Evolutionary conservation across 2,329 filamentous ascomycete genomes (phyloP).

Genomic region (Camillea tinctor): DNA sequence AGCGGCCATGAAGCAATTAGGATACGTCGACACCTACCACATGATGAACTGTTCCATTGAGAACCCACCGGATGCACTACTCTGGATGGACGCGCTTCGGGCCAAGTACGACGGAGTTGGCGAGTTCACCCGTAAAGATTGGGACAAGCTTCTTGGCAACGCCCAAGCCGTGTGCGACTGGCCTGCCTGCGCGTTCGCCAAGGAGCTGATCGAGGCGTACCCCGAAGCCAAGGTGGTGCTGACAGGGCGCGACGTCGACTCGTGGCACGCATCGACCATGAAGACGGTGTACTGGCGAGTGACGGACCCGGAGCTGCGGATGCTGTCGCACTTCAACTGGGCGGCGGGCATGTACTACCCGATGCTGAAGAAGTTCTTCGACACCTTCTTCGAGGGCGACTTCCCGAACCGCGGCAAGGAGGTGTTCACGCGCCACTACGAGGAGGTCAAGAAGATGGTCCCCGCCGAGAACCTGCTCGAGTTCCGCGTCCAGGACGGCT

Average conservation of each 20-base stretch:
- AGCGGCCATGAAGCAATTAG: slow-evolving; percentile 63
- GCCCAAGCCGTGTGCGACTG: slow-evolving; percentile 68
- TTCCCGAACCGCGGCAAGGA: slow-evolving; percentile 65
- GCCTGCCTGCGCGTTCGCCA: slow-evolving; percentile 65
- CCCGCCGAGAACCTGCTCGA: slow-evolving; percentile 32
- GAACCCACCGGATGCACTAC: slow-evolving; percentile 64
- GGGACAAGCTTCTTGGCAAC: slow-evolving; percentile 66
- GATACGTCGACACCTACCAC: slow-evolving; percentile 69
- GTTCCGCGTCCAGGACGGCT: slow-evolving; percentile 34
- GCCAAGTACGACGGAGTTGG: slow-evolving; percentile 58
- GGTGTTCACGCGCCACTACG: slow-evolving; percentile 47
- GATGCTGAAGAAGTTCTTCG: slow-evolving; percentile 69
- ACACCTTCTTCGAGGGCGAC: slow-evolving; percentile 66
- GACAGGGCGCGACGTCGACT: slow-evolving; percentile 64
- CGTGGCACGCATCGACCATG: slow-evolving; percentile 61
- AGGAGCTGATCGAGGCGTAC: slow-evolving; percentile 69
- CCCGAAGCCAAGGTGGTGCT: slow-evolving; percentile 71
- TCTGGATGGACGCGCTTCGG: slow-evolving; percentile 68
- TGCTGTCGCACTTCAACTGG: slow-evolving; percentile 59
- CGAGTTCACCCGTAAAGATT: slow-evolving; percentile 64
- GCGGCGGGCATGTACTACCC: slow-evolving; percentile 67
- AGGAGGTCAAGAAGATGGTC: slow-evolving; percentile 29
- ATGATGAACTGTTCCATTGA: slow-evolving; percentile 70
- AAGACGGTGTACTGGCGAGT: slow-evolving; percentile 68
- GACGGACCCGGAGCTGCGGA: slow-evolving; percentile 60